Conservation (phyloP, 176 grass and related monocot species). For the Tillandsia fasciculata region DNA sequence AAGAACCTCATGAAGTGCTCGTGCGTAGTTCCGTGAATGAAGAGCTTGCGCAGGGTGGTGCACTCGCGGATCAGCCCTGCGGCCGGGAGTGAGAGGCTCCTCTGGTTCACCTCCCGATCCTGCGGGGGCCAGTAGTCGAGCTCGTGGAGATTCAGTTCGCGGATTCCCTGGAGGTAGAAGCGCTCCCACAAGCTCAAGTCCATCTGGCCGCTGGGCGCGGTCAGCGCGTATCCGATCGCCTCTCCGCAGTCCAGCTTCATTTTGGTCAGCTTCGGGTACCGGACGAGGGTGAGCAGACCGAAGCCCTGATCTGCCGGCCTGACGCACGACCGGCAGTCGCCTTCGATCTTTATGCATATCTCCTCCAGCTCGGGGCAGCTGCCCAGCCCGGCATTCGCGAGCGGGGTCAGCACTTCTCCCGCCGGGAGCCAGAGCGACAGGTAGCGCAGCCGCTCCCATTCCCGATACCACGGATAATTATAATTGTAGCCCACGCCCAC, state of each 20-base stretch:
- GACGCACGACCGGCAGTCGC: slow-evolving; percentile 61
- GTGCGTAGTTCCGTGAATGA: slow-evolving; percentile 79
- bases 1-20: slow-evolving; percentile 97
- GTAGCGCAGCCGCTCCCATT: slow-evolving; percentile 60
- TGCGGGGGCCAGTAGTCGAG: slow-evolving; percentile 98
- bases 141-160: slow-evolving; percentile 48
- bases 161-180: slow-evolving; percentile 74
- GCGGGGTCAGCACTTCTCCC: slow-evolving; percentile 61
- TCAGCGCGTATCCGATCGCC: slow-evolving; percentile 81
- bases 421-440: slow-evolving; percentile 79
- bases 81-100: slow-evolving; percentile 61
- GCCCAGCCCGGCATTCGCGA: slow-evolving; percentile 43
- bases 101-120: slow-evolving; percentile 90
- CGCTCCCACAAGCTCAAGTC: slow-evolving; percentile 91
- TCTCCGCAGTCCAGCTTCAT: slow-evolving; percentile 90
- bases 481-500: slow-evolving; percentile 16
- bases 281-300: slow-evolving; percentile 49
- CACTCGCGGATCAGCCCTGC: slow-evolving; percentile 48
- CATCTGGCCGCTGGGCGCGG: slow-evolving; percentile 77
- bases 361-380: slow-evolving; percentile 68
- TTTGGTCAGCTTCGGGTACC: slow-evolving; percentile 51
- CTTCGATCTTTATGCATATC: slow-evolving; percentile 84
- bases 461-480: slow-evolving; percentile 15
- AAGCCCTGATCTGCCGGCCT: slow-evolving; percentile 27
- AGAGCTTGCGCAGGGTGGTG: slow-evolving; percentile 59